Conservation (phyloP, 768 basidiomycete genomes). For the Agrocybe praecox region DNA sequence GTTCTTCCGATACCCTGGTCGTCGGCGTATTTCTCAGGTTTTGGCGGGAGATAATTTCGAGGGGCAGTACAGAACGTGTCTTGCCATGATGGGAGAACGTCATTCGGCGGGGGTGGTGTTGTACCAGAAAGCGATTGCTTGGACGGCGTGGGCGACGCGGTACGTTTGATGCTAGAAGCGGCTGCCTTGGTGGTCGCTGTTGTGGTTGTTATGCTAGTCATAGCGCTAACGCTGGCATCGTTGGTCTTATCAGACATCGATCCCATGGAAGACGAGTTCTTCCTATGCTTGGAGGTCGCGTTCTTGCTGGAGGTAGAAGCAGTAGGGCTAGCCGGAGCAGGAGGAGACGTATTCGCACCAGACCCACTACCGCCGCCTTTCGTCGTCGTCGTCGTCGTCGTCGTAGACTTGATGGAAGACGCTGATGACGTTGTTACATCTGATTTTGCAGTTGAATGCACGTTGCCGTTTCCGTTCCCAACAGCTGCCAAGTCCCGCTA, state of each 20-base stretch:
- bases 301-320: neutral
- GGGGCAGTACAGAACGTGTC: conserved; percentile 84
- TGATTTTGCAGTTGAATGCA: neutral
- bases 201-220: neutral
- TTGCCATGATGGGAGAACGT: conserved; percentile 86
- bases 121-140: conserved; percentile 8
- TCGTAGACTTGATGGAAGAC: neutral
- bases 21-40: neutral
- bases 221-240: neutral
- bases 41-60: conserved; percentile 43
- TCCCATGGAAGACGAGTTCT: neutral
- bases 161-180: conserved; percentile 12
- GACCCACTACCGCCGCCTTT: conserved; percentile 8
- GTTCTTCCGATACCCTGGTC: neutral
- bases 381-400: conserved; percentile 25
- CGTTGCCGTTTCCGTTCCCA: neutral
- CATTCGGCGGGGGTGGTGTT: conserved; percentile 65
- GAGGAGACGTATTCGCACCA: conserved; percentile 10
- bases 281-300: neutral
- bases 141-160: conserved; percentile 10
- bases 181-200: conserved; percentile 3
- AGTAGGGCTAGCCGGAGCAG: conserved; percentile 3
- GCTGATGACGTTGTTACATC: conserved; percentile 13
- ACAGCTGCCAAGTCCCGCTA: conserved; percentile 2
- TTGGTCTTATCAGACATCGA: neutral